Conservation (phyloP, 73 alveolate species). For the Diophrys sp. region DNA sequence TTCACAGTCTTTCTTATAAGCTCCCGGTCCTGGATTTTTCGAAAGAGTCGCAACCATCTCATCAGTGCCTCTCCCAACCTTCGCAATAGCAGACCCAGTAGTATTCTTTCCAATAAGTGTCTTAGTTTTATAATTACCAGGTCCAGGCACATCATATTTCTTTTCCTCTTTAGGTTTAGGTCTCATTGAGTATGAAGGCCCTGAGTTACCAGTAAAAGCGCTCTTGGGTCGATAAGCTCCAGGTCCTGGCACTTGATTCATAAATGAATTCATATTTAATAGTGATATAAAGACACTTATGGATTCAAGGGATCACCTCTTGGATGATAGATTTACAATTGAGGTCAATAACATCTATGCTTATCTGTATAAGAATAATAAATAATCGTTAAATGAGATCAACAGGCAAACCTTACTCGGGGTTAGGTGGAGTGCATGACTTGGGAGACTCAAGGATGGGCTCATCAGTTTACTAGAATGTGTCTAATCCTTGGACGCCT, state of each 20-base stretch:
- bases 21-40: background rate
- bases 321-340: background rate
- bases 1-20: background rate
- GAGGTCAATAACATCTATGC: background rate
- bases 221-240: background rate
- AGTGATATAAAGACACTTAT: constrained; percentile 1
- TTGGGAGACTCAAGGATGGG: no score
- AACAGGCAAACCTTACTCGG: no score
- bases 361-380: no score
- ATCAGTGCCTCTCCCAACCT: background rate
- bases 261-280: background rate
- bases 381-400: no score
- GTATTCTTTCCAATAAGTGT: background rate
- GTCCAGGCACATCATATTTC: background rate
- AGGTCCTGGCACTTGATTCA: background rate
- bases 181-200: background rate
- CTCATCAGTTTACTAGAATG: no score
- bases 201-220: background rate
- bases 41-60: background rate
- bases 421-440: no score
- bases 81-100: background rate
- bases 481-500: background rate
- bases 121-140: background rate
- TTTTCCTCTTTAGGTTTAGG: background rate
- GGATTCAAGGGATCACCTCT: constrained; percentile 2